These are phyloP conservation scores for Phoma herbarum DNA, from an alignment of 2,329 filamentous ascomycete species.

Conservation along the genomic window DNA sequence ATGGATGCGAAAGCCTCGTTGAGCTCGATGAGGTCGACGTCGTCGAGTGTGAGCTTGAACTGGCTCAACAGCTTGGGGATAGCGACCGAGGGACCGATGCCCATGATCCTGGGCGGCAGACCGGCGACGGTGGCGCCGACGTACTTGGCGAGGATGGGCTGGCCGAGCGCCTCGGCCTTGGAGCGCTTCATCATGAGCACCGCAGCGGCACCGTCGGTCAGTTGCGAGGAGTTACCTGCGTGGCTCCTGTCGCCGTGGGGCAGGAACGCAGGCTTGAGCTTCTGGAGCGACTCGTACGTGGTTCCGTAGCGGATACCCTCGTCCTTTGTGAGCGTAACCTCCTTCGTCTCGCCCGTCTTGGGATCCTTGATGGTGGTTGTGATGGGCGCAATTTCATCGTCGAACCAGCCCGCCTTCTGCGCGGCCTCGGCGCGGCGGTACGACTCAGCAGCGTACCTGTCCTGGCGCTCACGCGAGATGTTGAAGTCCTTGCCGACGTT, in stretches of 20 bases:
- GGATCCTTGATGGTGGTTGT: slow-evolving; percentile 82
- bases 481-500: slow-evolving; percentile 93
- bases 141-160: slow-evolving; percentile 94
- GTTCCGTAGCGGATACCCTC: slow-evolving; percentile 93
- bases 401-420: slow-evolving; percentile 89
- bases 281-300: slow-evolving; percentile 79
- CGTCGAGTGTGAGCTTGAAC: slow-evolving; percentile 78
- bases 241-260: slow-evolving; percentile 87
- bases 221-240: slow-evolving; percentile 92
- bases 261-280: slow-evolving; percentile 90
- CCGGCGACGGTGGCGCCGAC: slow-evolving; percentile 91
- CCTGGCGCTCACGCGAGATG: slow-evolving; percentile 80
- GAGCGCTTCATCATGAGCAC: slow-evolving; percentile 94
- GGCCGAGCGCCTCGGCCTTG: slow-evolving; percentile 82
- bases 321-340: slow-evolving; percentile 82
- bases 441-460: slow-evolving; percentile 85
- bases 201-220: slow-evolving; percentile 92
- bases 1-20: slow-evolving; percentile 99
- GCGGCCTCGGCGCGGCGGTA: slow-evolving; percentile 88
- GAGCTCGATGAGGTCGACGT: slow-evolving; percentile 89
- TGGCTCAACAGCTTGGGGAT: slow-evolving; percentile 84
- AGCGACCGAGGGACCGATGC: slow-evolving; percentile 79
- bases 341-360: slow-evolving; percentile 78
- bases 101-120: slow-evolving; percentile 94
- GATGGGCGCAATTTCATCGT: slow-evolving; percentile 94